Conservation (phyloP, 1,284 basidiomycete species). For the Malassezia caprae region DNA sequence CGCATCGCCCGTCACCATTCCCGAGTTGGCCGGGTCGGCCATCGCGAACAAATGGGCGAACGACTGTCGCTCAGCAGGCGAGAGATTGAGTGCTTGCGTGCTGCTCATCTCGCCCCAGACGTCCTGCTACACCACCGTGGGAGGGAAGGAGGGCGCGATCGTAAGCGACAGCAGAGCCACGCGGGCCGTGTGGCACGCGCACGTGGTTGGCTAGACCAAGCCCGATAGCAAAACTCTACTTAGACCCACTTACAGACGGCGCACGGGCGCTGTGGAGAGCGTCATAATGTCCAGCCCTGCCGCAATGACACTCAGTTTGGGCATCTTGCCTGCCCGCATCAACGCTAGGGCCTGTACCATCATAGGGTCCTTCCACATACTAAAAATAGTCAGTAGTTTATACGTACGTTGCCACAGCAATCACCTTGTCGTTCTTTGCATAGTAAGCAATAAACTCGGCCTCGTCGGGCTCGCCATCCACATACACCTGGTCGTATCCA, state of each 20-base stretch:
- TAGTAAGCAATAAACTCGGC: conserved; percentile 63
- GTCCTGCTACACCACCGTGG: not conserved
- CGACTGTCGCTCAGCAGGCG: conserved; percentile 29
- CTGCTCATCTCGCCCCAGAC: not conserved
- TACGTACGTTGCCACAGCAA: conserved; percentile 65
- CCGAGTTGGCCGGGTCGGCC: conserved; percentile 36
- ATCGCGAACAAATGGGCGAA: conserved; percentile 41
- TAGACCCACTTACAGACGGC: not conserved
- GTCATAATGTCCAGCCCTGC: conserved; percentile 48
- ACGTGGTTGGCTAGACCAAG: not conserved
- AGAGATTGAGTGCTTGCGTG: conserved; percentile 9
- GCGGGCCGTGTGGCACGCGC: conserved; percentile 1
- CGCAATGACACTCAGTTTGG: conserved; percentile 63
- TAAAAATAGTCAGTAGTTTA: conserved; percentile 34
- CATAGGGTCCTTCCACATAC: conserved; percentile 72
- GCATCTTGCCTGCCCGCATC: conserved; percentile 69
- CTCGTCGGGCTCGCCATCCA: conserved; percentile 66
- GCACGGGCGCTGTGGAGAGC: conserved; percentile 1
- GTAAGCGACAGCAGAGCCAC: not conserved
- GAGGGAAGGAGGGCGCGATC: not conserved
- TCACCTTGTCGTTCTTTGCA: conserved; percentile 63
- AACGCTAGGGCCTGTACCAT: conserved; percentile 73
- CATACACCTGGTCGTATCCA: conserved; percentile 62
- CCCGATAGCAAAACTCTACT: not conserved
- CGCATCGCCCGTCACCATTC: conserved; percentile 40